phyloP scores from a whole-genome alignment of 495 filamentous ascomycete genomes.

The Penicillium desertorum region DNA sequence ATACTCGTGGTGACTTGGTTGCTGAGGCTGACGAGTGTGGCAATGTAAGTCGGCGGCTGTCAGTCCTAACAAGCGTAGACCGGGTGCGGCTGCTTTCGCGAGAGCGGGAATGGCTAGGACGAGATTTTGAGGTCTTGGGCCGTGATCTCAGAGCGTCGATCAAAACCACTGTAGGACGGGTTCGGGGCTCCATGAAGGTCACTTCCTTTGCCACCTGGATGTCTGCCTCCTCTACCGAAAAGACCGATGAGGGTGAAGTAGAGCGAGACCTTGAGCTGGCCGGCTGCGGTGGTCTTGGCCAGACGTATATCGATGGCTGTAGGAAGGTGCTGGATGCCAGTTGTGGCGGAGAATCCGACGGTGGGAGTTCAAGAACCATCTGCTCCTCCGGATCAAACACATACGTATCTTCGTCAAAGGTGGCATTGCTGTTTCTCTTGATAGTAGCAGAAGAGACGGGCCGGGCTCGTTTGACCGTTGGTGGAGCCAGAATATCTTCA shows the following conservation, averaged over 20 bases:
- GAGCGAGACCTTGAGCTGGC: constrained; percentile 26
- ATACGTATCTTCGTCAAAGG: constrained; percentile 36
- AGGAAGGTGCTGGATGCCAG: constrained; percentile 38
- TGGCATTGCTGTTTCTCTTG: constrained; percentile 41
- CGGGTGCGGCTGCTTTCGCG: constrained; percentile 23
- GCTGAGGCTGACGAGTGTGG: constrained; percentile 7
- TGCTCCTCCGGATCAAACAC: constrained; percentile 42
- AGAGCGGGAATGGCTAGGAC: constrained; percentile 15
- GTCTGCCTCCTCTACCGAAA: constrained; percentile 39
- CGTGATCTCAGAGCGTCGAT: constrained; percentile 33
- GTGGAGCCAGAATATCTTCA: constrained; percentile 26
- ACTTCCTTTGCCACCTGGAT: constrained; percentile 41
- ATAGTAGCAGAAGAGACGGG: constrained; percentile 45
- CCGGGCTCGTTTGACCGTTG: constrained; percentile 29
- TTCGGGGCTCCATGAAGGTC: constrained; percentile 34
- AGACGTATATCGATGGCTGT: constrained; percentile 37
- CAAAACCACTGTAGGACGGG: constrained; percentile 40
- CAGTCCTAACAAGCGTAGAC: constrained; percentile 16
- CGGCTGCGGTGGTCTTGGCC: constrained; percentile 25
- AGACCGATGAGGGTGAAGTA: constrained; percentile 33
- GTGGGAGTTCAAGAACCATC: constrained; percentile 42
- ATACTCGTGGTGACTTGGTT: constrained; percentile 4
- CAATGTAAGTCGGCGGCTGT: constrained; percentile 15
- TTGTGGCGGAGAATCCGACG: constrained; percentile 32
- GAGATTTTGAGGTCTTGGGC: constrained; percentile 17